Percentiles rank a stretch among this genome's conserved stretches.
These are phyloP conservation scores for Cryptosporidium felis DNA, from an alignment of 169 alveolate genomes.

Conservation along the genomic window DNA sequence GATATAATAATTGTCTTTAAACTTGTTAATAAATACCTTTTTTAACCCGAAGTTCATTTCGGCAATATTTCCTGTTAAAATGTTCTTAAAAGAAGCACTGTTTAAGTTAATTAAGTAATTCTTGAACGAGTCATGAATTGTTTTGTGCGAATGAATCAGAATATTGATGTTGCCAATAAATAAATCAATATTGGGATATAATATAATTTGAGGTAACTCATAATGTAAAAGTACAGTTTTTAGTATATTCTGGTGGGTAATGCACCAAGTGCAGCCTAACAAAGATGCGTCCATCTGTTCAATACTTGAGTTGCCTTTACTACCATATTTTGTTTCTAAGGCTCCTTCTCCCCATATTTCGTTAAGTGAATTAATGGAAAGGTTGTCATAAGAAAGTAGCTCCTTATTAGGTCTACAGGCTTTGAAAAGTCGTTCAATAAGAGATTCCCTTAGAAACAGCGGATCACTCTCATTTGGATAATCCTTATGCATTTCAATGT, in stretches of 20 bases:
- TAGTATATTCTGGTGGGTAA: conserved; percentile 24
- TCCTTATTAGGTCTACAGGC: conserved; percentile 58
- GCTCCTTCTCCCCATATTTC: neutral
- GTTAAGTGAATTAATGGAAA: conserved; percentile 8
- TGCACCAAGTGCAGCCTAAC: conserved; percentile 45
- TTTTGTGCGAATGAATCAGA: conserved; percentile 25
- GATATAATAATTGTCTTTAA: neutral
- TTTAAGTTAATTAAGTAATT: conserved; percentile 14
- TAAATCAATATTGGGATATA: conserved; percentile 57
- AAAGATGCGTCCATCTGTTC: neutral
- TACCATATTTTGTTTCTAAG: too few relatives aligned
- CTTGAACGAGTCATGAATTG: neutral
- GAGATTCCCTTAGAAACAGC: neutral
- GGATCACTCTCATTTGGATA: neutral
- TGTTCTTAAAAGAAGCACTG: neutral
- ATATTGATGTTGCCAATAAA: conserved; percentile 43
- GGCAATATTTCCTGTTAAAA: conserved; percentile 17
- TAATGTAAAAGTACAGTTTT: conserved; percentile 2
- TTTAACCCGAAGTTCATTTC: neutral
- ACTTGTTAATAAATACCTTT: neutral
- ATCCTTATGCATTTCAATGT: conserved; percentile 19
- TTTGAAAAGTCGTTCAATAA: conserved; percentile 20
- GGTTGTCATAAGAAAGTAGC: conserved; percentile 1
- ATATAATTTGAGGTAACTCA: conserved; percentile 35
- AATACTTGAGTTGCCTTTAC: neutral